phyloP scores from a whole-genome alignment of 2,329 filamentous ascomycete genomes.

The Periglandula ipomoeae region DNA sequence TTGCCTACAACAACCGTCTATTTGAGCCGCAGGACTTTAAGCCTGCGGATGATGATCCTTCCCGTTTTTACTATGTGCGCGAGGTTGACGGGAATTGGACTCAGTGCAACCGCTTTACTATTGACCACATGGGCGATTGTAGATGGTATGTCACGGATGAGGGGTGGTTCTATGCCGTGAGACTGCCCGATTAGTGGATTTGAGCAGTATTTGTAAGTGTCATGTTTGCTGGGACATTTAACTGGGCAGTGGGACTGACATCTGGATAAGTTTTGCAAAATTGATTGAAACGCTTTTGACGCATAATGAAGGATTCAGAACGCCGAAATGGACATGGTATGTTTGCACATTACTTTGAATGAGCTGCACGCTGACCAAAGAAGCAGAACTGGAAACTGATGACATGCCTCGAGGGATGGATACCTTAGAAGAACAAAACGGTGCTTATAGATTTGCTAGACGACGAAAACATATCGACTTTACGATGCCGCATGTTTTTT shows the following conservation, averaged over 20 bases:
- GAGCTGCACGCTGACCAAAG: too few species aligned
- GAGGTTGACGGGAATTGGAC: constrained; percentile 53
- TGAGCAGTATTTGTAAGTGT: neutral
- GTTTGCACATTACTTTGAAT: too few species aligned
- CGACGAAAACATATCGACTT: too few species aligned
- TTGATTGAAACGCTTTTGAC: too few species aligned
- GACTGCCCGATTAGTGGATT: constrained; percentile 30
- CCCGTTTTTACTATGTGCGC: constrained; percentile 51
- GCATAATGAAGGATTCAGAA: too few species aligned
- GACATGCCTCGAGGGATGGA: neutral
- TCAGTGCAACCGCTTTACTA: constrained; percentile 48
- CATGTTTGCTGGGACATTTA: neutral
- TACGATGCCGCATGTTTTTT: too few species aligned
- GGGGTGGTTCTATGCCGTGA: constrained; percentile 53
- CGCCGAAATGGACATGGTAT: too few species aligned
- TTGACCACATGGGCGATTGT: constrained; percentile 47
- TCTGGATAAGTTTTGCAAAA: neutral
- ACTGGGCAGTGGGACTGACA: neutral
- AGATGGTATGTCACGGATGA: constrained; percentile 51
- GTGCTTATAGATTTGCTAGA: neutral
- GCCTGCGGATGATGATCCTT: constrained; percentile 50
- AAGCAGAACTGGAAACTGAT: too few species aligned
- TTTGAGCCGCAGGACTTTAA: constrained; percentile 54
- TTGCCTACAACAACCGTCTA: constrained; percentile 39
- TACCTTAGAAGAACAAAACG: neutral